Conservation (phyloP, 1,284 basidiomycete species). For the Trichosporon ovoides region DNA sequence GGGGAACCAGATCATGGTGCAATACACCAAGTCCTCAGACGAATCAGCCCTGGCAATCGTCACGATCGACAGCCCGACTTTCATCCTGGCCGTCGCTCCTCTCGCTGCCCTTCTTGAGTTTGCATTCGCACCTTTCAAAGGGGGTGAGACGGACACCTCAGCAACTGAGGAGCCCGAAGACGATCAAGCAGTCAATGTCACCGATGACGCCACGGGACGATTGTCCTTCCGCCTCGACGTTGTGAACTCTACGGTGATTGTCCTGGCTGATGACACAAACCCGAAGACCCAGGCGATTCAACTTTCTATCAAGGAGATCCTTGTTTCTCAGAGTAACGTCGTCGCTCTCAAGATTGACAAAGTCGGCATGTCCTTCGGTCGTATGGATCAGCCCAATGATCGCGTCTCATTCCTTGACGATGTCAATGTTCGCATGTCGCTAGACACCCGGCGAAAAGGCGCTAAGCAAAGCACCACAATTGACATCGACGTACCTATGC, state of each 20-base stretch:
- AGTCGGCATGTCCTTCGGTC: slow-evolving; percentile 89
- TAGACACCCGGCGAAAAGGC: slow-evolving; percentile 73
- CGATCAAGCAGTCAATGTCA: slow-evolving; percentile 16
- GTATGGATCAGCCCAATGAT: slow-evolving; percentile 73
- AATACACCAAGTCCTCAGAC: slow-evolving; percentile 68
- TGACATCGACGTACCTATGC: slow-evolving; percentile 69
- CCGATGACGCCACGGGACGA: slow-evolving; percentile 20
- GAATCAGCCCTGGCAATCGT: slow-evolving; percentile 68
- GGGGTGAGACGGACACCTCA: slow-evolving; percentile 13
- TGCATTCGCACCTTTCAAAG: slow-evolving; percentile 63
- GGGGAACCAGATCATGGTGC: slow-evolving; percentile 86
- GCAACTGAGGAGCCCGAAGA: slow-evolving; percentile 31
- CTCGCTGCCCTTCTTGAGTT: slow-evolving; percentile 84
- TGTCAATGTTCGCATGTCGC: slow-evolving; percentile 77
- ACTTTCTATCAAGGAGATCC: slow-evolving; percentile 73
- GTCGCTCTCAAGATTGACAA: slow-evolving; percentile 74
- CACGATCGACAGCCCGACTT: slow-evolving; percentile 85
- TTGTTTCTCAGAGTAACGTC: slow-evolving; percentile 88
- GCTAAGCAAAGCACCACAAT: slow-evolving; percentile 76
- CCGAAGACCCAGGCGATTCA: slow-evolving; percentile 81
- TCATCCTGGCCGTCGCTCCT: slow-evolving; percentile 91
- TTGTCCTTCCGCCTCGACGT: slow-evolving; percentile 76
- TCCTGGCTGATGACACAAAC: slow-evolving; percentile 80
- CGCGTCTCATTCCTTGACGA: slow-evolving; percentile 90
- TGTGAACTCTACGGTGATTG: slow-evolving; percentile 82